Evolutionary conservation across 2,329 filamentous ascomycete genomes (phyloP).

Genomic region (Byssothecium circinans): DNA sequence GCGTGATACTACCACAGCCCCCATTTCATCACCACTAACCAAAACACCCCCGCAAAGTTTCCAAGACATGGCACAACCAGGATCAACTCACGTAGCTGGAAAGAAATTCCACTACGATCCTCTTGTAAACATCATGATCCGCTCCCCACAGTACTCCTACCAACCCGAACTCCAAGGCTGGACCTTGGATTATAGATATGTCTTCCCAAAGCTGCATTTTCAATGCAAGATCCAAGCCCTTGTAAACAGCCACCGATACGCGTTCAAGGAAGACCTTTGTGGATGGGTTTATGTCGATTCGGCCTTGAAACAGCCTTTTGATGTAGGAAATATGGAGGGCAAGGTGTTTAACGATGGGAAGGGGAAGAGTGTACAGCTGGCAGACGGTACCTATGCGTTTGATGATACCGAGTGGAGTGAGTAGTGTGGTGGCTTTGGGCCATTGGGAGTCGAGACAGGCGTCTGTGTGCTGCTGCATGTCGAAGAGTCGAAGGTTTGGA

Average conservation of each 20-base stretch:
- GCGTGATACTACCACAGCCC: too few relatives aligned
- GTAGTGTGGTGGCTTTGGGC: too few relatives aligned
- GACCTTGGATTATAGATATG: not conserved
- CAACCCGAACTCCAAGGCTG: not conserved
- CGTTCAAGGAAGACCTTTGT: not conserved
- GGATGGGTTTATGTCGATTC: not conserved
- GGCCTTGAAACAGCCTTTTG: not conserved
- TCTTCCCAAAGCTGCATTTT: not conserved
- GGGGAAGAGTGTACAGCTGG: not conserved
- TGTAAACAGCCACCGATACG: not conserved
- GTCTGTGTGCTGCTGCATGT: too few relatives aligned
- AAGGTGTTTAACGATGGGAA: not conserved
- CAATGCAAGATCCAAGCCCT: not conserved
- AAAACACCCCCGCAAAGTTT: too few relatives aligned
- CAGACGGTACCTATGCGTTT: not conserved
- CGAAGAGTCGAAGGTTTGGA: too few relatives aligned
- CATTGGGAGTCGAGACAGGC: too few relatives aligned
- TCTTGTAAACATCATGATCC: not conserved
- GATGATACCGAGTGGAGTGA: not conserved
- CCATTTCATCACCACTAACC: too few relatives aligned
- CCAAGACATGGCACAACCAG: not conserved
- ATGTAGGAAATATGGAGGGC: not conserved
- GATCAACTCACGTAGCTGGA: not conserved
- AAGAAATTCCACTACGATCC: not conserved
- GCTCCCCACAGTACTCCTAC: not conserved